Evolutionary conservation across 75 land plant species (phyloP), one percentile per base, ranked within the genome.

Genomic region (Isoetes taiwanensis): DNA sequence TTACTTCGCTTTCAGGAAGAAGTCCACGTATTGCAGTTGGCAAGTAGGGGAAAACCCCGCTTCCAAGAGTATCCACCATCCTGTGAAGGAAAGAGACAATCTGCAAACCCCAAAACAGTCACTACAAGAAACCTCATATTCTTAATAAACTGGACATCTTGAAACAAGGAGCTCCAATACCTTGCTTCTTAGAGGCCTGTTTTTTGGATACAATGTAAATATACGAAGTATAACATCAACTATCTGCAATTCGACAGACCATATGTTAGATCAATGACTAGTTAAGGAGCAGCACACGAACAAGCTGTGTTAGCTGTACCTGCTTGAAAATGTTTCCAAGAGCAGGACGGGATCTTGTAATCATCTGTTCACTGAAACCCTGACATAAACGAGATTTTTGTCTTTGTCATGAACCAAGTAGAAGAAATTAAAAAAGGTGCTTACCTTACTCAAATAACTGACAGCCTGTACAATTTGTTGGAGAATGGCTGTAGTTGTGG

Each of bases 311-410:
- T 16, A 10, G 17, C 60, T 4, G 17, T 37, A 80, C 97, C 97
- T 84, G 85, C 68, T 83, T 87, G 59, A 91, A 91, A 84, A 87
- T 83, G 52, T 63, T 64, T 32, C 97, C 97, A 73, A 91, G 76
- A 32, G 79, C 63, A 38, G 97, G 94, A n/a, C 97, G 88, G 30
- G 64, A 81, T 26, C 71, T 65, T 34, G 79, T 78, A 10, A 73
- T 77, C 66, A 87, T 82, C 24, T 87, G 82, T 71, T 91, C 97
- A 30, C 76, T 83, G 69, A 91, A 91, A 8, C 97, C 97, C 97
- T 91, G 71, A 20, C 58, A 25, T 62, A 8, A 23, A 57, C 16
- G 8, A 42, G 14, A 25, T 1, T 12, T 0, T 42, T 48, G 32
- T n/a, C 33, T 42, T 25, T 11, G 19, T 30, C 11, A 42, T 24